Base-by-base conservation (phyloP, 768 basidiomycete species). In the Termitomyces sp. region DNA sequence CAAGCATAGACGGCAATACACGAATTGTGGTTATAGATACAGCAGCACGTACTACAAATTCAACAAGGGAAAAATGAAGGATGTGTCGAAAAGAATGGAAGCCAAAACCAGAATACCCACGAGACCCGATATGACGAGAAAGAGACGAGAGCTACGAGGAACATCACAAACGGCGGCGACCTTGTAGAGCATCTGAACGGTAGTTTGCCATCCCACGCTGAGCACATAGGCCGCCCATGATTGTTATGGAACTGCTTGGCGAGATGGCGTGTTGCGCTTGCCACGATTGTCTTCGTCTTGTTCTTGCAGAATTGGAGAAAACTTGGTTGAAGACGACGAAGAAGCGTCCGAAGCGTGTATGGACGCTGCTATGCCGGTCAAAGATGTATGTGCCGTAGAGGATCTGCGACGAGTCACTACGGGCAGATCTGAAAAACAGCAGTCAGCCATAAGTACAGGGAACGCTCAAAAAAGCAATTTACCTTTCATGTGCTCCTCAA, bases 401-500 rank as follows among this genome's bases (percentile, higher is more conserved):
- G 50, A 43, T 27, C 55, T 55, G 29, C 61, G 64, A 32, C 64
- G 61, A 18, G 50, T 58, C 54, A 59, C 58, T 54, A 26, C 46
- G 54, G 36, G 59, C 58, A 65, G 51, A 59, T 65, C 64, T 65
- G n/a, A n/a, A n/a, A n/a, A n/a, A 34, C 5, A 8, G 29, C 5
- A 29, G 50, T 59, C n/a, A 55, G 39, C 42, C 52, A 18, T 18
- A 9, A 53, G 31, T 20, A 31, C 32, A 12, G 24, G 12, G 13
- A 39, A 7, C 31, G 29, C 7, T 7, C 29, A 10, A 55, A 6
- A 53, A 10, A 13, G 42, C 3, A 29, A 3, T 43, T 54, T 37
- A 63, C 64, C 64, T 59, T 63, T 60, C 12, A 58, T 57, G 13
- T 58, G 54, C 31, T 63, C 64, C 27, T 57, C 58, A 3, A 60